Base-by-base conservation (phyloP, 176 grass and related monocot genomes). In the Triticum timopheevii region DNA sequence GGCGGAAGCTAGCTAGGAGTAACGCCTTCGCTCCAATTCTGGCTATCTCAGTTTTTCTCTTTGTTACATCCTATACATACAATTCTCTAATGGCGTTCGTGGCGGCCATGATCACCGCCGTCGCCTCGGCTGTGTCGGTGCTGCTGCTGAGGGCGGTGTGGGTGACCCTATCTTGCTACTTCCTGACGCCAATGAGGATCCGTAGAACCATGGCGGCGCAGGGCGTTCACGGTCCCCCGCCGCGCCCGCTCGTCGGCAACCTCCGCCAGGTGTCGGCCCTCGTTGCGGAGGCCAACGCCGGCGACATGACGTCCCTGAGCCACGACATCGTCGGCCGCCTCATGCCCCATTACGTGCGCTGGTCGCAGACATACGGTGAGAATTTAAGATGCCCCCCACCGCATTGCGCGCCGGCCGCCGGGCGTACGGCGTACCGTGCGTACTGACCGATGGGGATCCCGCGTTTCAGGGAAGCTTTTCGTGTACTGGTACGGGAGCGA, bases 311-410 rank as follows among this genome's bases (percentile, higher is more conserved):
- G 11, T 90, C 88, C 3, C 80, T 94, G 25, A 90, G 40, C 80
- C 97, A 98, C 76, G 90, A 98, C 88, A 96, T 94, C 68, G 87
- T 98, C 61, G 88, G 87, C 50, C 97, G 97, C 65, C 92, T 98
- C 59, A 92, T 98, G 92, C 97, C 97, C 24, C 97, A 98, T 86
- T 98, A 96, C 82, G 88, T 91, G 36, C 90, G 93, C 76, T 98
- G 97, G 97, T 92, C 86, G 31, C 52, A 64, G 77, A 74, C 63
- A 1, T 98, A 90, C 70, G 97, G 93, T 98, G 86, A 76, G 82
- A 22, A 47, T 17, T 47, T 12, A 0, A 2, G 17, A 15, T 3
- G 2, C 8, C 10, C 24, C 27, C 13, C 69, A 13, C 31, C 16
- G 42, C 82, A 88, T 83, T 88, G 78, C 87, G 33, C 69, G 23